phyloP scores from a whole-genome alignment of 2,329 filamentous ascomycete species.

The Diplodia seriata region DNA sequence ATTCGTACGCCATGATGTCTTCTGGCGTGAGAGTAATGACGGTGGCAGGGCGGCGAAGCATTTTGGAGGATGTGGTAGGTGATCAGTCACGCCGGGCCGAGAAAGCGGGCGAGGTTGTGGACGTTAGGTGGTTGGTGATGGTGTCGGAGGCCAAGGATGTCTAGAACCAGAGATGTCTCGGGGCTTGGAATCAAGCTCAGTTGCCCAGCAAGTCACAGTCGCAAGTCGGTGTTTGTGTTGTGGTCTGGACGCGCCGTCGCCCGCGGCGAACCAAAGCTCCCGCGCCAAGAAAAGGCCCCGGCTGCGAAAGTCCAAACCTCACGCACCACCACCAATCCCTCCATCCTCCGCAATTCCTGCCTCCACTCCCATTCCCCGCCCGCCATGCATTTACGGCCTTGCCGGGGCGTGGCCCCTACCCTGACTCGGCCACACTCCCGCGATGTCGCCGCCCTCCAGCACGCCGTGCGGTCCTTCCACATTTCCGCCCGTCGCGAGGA shows the following conservation, averaged over 20 bases:
- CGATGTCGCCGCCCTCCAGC: slow-evolving; percentile 5
- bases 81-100: not conserved
- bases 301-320: slow-evolving; percentile 26
- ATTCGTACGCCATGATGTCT: slow-evolving; percentile 74
- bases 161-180: not conserved
- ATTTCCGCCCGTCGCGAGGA: slow-evolving; percentile 23
- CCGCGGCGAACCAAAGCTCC: slow-evolving; percentile 9
- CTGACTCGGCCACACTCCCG: slow-evolving; percentile 9
- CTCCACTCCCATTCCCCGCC: slow-evolving; percentile 1
- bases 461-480: slow-evolving; percentile 29
- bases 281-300: slow-evolving; percentile 7
- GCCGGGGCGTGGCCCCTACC: slow-evolving; percentile 11
- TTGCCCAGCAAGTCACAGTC: not conserved
- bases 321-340: slow-evolving; percentile 7
- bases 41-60: slow-evolving; percentile 73
- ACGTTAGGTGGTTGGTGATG: not conserved
- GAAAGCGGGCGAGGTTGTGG: not conserved
- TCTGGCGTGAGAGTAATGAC: slow-evolving; percentile 72
- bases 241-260: not conserved
- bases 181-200: not conserved
- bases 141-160: not conserved
- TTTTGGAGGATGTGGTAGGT: slow-evolving; percentile 43
- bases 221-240: not conserved
- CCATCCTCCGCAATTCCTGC: not conserved
- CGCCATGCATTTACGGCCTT: slow-evolving; percentile 29